Evolutionary conservation across 768 basidiomycete species (phyloP), one percentile per base, ranked within the genome.

Genomic region (Leucocoprinus leucothites): DNA sequence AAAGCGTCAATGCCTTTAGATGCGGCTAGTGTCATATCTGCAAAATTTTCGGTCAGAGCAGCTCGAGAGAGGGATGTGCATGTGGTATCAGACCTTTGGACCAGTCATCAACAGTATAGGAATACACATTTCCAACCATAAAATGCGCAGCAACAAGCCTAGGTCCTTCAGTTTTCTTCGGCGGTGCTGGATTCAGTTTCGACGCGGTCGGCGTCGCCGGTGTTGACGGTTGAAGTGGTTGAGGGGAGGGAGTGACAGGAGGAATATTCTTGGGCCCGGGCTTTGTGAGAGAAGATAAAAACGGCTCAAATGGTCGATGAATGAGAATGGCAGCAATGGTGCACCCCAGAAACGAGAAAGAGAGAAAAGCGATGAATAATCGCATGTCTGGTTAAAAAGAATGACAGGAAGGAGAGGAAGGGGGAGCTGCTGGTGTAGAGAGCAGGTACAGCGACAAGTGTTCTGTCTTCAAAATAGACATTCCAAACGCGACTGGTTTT

Each of bases 61-160:
- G 26, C 21, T 46, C 4, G 11, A 31, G 4, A 14, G 34, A 21
- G 46, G 45, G 1, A 3, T 5, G 31, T 5, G 31, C n/a, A n/a
- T n/a, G 53, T 34, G 19, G 34, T 51, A 19, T 14, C 62, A 48
- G 25, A 71, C 72, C 65, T 56, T 48, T 51, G 9, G 44, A 59
- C 84, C 85, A 88, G 64, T 80, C 73, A 28, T 65, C 60, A 13
- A 66, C 41, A 6, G 71, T 71, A 67, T 82, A 86, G 3, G 77
- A 75, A 61, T 80, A 82, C 1, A 84, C 79, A 66, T 85, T 85
- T 36, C 85, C 85, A 49, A 86, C 81, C 65, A 86, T 84, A 64
- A 69, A 70, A 63, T 86, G 84, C 16, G 81, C 82, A 47, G 80
- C 69, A 24, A 82, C 82, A 31, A 69, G 55, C 51, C 75, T 77